These are phyloP conservation scores for Nemania diffusa DNA, from an alignment of 2,329 filamentous ascomycete genomes.

Conservation along the genomic window DNA sequence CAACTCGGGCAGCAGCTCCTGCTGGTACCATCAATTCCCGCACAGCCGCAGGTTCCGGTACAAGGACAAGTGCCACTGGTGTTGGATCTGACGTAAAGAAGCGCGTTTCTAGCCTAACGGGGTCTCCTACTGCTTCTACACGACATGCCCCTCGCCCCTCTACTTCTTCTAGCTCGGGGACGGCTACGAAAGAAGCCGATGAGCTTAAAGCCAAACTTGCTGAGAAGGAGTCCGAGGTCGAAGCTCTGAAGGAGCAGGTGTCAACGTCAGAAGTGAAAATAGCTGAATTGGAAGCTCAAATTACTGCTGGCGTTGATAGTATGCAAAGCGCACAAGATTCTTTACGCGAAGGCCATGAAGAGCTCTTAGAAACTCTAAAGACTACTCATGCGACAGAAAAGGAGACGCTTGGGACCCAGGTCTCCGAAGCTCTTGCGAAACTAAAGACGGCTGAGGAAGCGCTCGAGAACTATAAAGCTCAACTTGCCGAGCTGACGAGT, in stretches of 20 bases:
- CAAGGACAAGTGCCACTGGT: conserved; percentile 52
- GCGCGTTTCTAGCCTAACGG: conserved; percentile 63
- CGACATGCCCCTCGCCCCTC: conserved; percentile 58
- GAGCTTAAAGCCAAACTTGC: conserved; percentile 69
- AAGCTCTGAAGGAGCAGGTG: conserved; percentile 66
- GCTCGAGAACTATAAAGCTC: conserved; percentile 60
- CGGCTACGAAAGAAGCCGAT: conserved; percentile 66
- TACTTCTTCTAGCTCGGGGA: conserved; percentile 51
- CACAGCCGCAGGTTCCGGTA: conserved; percentile 43
- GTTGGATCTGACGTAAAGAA: conserved; percentile 64
- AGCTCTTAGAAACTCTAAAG: conserved; percentile 61
- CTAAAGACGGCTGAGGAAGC: conserved; percentile 62
- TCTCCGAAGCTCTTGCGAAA: conserved; percentile 62
- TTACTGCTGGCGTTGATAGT: conserved; percentile 55
- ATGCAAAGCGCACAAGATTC: conserved; percentile 54
- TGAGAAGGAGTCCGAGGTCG: conserved; percentile 67
- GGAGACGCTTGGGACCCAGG: conserved; percentile 58
- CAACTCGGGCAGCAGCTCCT: conserved; percentile 53
- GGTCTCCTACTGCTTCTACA: conserved; percentile 51
- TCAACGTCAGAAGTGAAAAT: conserved; percentile 66
- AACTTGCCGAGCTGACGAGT: conserved; percentile 60
- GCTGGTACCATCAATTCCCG: conserved; percentile 45
- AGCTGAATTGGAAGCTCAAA: conserved; percentile 63
- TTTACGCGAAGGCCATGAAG: conserved; percentile 56
- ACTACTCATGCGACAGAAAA: conserved; percentile 61